These are phyloP conservation scores for Clonostachys sp. DNA, from an alignment of 2,329 filamentous ascomycete genomes.

Conservation along the genomic window DNA sequence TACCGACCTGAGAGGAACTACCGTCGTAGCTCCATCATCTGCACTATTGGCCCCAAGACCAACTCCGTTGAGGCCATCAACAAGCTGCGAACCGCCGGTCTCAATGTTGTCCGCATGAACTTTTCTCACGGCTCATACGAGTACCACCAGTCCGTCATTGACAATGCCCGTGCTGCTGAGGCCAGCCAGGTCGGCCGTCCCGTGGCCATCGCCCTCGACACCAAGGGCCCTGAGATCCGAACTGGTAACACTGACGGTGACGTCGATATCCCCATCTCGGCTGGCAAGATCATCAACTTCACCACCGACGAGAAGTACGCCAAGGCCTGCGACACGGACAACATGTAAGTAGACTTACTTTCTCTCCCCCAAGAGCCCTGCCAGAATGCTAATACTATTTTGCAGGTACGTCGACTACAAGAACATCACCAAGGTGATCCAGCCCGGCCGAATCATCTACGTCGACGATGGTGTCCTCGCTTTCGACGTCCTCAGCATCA, in stretches of 20 bases:
- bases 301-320: constrained; percentile 95
- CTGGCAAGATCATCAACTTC: constrained; percentile 85
- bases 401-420: constrained; percentile 94
- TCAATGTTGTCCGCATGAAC: constrained; percentile 99
- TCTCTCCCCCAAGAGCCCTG: background rate
- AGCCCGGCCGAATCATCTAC: constrained; percentile 88
- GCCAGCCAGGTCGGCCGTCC: constrained; percentile 73
- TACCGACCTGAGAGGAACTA: constrained; percentile 84
- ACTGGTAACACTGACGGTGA: constrained; percentile 72
- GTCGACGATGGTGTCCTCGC: constrained; percentile 98
- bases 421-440: constrained; percentile 99
- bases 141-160: constrained; percentile 98
- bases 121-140: constrained; percentile 80
- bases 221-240: constrained; percentile 59
- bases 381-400: background rate
- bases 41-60: constrained; percentile 98
- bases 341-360: constrained; percentile 65
- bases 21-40: constrained; percentile 96
- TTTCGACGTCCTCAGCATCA: constrained; percentile 85
- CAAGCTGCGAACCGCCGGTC: constrained; percentile 80
- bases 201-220: constrained; percentile 88
- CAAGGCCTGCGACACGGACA: constrained; percentile 77
- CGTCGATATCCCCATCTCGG: constrained; percentile 82
- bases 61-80: constrained; percentile 98
- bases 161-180: constrained; percentile 88